Conservation (phyloP, 2,329 filamentous ascomycete species). For the Seiridium unicorne region DNA sequence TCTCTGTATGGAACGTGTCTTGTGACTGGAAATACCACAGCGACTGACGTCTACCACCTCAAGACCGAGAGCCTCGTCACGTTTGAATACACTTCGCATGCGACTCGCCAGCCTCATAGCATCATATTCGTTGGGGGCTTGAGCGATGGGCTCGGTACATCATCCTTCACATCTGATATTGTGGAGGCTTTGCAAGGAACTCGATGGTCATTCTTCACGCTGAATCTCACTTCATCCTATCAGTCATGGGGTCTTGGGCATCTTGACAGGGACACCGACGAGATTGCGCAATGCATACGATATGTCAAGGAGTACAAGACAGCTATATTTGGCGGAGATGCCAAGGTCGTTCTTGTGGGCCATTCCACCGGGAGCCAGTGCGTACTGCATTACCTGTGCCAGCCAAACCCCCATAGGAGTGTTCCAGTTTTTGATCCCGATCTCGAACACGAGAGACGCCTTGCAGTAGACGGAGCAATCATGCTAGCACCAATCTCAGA, state of each 20-base stretch:
- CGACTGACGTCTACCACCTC: neutral
- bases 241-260: neutral
- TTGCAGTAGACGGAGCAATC: neutral
- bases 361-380: constrained; percentile 4
- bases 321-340: neutral
- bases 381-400: neutral
- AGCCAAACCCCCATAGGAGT: neutral
- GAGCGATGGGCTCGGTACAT: neutral
- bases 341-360: constrained; percentile 4
- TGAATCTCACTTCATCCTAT: neutral
- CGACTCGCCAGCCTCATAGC: neutral
- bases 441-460: neutral
- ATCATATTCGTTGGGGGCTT: constrained; percentile 1
- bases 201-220: neutral
- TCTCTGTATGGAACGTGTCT: neutral
- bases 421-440: neutral
- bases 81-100: constrained; percentile 1
- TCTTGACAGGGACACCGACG: constrained; percentile 3
- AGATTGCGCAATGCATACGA: neutral
- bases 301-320: constrained; percentile 3
- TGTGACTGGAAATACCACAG: neutral
- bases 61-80: neutral
- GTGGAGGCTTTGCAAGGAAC: neutral
- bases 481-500: neutral
- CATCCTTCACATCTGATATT: neutral